Evolutionary conservation across 352 stramenopile species (phyloP).

Genomic region (Pythium phragmiticola): DNA sequence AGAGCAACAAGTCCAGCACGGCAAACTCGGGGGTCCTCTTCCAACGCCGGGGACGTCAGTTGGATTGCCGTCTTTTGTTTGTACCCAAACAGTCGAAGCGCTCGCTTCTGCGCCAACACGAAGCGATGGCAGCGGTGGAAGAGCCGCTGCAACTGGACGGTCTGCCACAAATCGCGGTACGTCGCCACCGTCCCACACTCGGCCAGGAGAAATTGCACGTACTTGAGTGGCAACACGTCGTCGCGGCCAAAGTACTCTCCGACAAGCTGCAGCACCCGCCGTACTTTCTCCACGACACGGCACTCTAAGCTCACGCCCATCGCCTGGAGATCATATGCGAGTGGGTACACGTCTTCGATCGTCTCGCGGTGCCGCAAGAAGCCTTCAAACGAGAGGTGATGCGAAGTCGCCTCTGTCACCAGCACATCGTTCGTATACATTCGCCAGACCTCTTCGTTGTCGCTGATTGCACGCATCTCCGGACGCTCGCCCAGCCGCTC

Average conservation of each 20-base stretch:
- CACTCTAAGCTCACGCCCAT: conserved; percentile 47
- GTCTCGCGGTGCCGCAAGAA: conserved; percentile 57
- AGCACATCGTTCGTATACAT: conserved; percentile 69
- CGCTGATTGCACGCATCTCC: conserved; percentile 37
- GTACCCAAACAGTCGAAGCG: conserved; percentile 66
- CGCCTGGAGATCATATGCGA: conserved; percentile 40
- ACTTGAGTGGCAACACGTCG: conserved; percentile 32
- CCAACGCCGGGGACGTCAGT: conserved; percentile 34
- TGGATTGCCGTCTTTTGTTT: conserved; percentile 44
- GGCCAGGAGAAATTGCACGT: conserved; percentile 49
- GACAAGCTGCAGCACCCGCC: conserved; percentile 34
- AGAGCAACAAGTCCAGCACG: conserved; percentile 44
- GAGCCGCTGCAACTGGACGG: conserved; percentile 37
- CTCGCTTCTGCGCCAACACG: conserved; percentile 46
- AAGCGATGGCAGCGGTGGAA: conserved; percentile 42
- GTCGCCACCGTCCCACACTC: conserved; percentile 38
- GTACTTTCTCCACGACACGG: conserved; percentile 13
- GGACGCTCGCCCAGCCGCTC: conserved; percentile 4
- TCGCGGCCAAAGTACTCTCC: conserved; percentile 49
- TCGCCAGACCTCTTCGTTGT: conserved; percentile 47
- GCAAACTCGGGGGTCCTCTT: conserved; percentile 48
- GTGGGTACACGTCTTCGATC: conserved; percentile 39
- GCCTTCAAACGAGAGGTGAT: conserved; percentile 52
- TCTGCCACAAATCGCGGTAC: conserved; percentile 37
- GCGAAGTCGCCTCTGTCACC: conserved; percentile 32